Percentiles rank a stretch among this genome's conserved stretches.
These are phyloP conservation scores for Hymenoscyphus occultus DNA, from an alignment of 2,329 filamentous ascomycete genomes.

Conservation along the genomic window DNA sequence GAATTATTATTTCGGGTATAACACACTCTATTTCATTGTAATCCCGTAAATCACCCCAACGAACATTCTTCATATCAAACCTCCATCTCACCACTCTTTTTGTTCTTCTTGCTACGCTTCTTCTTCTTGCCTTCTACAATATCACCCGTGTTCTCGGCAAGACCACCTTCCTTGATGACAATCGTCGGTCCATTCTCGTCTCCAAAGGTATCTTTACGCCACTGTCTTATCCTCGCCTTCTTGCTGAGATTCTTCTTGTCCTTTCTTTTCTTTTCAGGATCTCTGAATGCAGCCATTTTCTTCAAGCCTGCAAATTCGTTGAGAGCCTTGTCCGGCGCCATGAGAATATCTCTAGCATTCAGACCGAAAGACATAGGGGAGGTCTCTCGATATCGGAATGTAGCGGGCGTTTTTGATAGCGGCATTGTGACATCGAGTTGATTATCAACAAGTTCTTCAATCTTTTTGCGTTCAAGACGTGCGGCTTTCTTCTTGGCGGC, in stretches of 20 bases:
- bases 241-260: slow-evolving; percentile 89
- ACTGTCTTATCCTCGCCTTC: slow-evolving; percentile 86
- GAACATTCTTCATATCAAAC: not conserved
- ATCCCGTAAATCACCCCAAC: not conserved
- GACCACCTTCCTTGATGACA: slow-evolving; percentile 29
- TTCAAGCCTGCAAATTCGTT: slow-evolving; percentile 93
- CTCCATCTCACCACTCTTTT: slow-evolving; percentile 18
- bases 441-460: slow-evolving; percentile 82
- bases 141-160: slow-evolving; percentile 30
- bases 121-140: slow-evolving; percentile 45
- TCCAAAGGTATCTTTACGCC: slow-evolving; percentile 67
- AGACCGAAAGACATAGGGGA: slow-evolving; percentile 88
- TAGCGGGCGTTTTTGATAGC: slow-evolving; percentile 50
- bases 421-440: slow-evolving; percentile 72
- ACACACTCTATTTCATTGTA: not conserved
- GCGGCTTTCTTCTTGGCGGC: slow-evolving; percentile 63
- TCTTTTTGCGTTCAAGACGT: slow-evolving; percentile 76
- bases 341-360: slow-evolving; percentile 83
- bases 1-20: not conserved
- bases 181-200: slow-evolving; percentile 42
- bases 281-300: slow-evolving; percentile 87
- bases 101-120: slow-evolving; percentile 48
- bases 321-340: slow-evolving; percentile 79
- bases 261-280: slow-evolving; percentile 81
- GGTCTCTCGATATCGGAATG: slow-evolving; percentile 92